Evolutionary conservation across 148 eudicot genomes (phyloP).

Genomic region (Rhododendron ferrugineum): DNA sequence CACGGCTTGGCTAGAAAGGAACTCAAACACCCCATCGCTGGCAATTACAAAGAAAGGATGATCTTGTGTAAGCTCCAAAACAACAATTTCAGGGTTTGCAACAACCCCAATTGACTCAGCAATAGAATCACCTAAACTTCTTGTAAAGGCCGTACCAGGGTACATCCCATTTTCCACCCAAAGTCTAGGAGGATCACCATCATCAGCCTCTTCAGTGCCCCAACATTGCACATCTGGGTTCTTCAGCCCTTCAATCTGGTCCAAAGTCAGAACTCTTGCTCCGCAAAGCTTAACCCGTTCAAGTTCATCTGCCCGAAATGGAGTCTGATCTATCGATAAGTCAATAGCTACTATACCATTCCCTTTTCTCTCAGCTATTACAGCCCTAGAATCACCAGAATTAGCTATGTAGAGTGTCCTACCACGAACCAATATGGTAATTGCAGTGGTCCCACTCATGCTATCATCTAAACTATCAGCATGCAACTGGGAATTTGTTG

Average conservation of each 20-base stretch:
- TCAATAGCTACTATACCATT: constrained; percentile 80
- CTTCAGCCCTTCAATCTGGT: constrained; percentile 97
- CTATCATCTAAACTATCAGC: constrained; percentile 83
- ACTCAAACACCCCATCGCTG: constrained; percentile 98
- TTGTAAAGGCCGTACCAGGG: constrained; percentile 95
- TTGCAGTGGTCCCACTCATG: constrained; percentile 98
- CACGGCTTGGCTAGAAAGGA: constrained; percentile 90
- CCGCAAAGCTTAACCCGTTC: constrained; percentile 90
- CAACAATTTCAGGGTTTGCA: constrained; percentile 83
- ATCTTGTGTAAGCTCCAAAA: constrained; percentile 70
- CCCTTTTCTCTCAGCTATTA: constrained; percentile 81
- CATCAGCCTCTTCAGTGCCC: constrained; percentile 97
- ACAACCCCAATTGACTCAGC: constrained; percentile 97
- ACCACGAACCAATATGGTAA: constrained; percentile 82
- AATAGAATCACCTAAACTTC: constrained; percentile 94
- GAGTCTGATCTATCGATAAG: constrained; percentile 89
- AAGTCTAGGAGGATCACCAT: constrained; percentile 97
- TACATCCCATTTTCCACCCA: constrained; percentile 99
- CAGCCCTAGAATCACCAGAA: constrained; percentile 95
- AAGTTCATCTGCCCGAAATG: constrained; percentile 78
- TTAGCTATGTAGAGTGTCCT: constrained; percentile 74
- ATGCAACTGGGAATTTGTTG: constrained; percentile 84
- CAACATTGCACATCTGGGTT: constrained; percentile 88
- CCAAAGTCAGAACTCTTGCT: constrained; percentile 96
- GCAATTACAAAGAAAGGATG: constrained; percentile 95